Conservation (phyloP, 2,329 filamentous ascomycete genomes). For the Xylariales sp. region DNA sequence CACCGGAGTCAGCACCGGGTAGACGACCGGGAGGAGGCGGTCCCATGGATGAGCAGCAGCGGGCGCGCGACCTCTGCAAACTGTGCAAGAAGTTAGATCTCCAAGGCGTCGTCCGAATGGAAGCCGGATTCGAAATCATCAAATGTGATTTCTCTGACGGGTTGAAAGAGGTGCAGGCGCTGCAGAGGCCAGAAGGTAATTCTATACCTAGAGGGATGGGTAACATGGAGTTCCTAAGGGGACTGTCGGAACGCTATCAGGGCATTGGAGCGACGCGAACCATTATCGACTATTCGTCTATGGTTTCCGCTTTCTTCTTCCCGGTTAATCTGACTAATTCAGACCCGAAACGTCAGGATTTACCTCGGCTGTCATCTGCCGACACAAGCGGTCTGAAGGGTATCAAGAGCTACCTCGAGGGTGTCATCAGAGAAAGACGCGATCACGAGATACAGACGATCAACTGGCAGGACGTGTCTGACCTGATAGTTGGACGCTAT, state of each 20-base stretch:
- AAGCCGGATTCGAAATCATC: constrained; percentile 54
- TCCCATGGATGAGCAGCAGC: constrained; percentile 32
- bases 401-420: constrained; percentile 7
- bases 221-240: constrained; percentile 10
- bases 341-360: constrained; percentile 9
- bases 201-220: neutral
- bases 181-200: constrained; percentile 6
- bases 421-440: constrained; percentile 12
- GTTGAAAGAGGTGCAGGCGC: constrained; percentile 4
- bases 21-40: constrained; percentile 4
- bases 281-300: constrained; percentile 11
- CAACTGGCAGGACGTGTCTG: constrained; percentile 51
- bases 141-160: constrained; percentile 32
- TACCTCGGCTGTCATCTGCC: constrained; percentile 8
- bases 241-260: constrained; percentile 11
- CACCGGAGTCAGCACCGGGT: neutral
- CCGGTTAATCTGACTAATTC: constrained; percentile 12
- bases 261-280: constrained; percentile 9
- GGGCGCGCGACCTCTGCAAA: constrained; percentile 41
- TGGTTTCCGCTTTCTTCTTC: constrained; percentile 13
- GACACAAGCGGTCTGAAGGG: neutral
- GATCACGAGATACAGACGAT: constrained; percentile 11
- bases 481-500: constrained; percentile 52
- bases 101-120: constrained; percentile 54
- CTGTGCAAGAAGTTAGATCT: constrained; percentile 41